Percentiles rank a stretch among this genome's conserved stretches.
Evolutionary conservation across 495 filamentous ascomycete species (phyloP).

Genomic region (Tuber melanosporum): DNA sequence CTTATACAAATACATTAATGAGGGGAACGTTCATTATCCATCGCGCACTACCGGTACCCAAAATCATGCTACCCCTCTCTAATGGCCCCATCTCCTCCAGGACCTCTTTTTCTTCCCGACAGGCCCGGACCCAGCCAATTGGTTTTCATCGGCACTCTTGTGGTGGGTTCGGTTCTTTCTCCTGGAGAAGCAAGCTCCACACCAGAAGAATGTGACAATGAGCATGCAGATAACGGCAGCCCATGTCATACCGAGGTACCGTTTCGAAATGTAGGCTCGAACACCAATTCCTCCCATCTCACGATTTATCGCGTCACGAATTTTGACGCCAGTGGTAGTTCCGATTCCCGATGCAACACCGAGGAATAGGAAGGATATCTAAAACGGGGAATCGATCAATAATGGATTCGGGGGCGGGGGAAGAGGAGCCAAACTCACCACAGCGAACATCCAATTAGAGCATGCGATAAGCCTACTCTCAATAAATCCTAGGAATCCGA

Average conservation of each 20-base stretch:
- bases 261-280: constrained; percentile 10
- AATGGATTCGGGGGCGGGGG: neutral
- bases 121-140: constrained; percentile 4
- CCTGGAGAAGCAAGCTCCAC: constrained; percentile 22
- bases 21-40: neutral
- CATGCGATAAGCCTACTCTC: constrained; percentile 17
- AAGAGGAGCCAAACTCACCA: constrained; percentile 11
- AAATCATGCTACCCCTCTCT: neutral
- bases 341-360: constrained; percentile 26
- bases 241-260: constrained; percentile 36
- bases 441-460: constrained; percentile 24
- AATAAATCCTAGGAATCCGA: constrained; percentile 21
- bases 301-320: constrained; percentile 32
- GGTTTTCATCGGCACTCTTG: constrained; percentile 4
- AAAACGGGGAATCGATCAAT: neutral
- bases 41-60: constrained; percentile 4
- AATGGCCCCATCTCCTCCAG: constrained; percentile 10
- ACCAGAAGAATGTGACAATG: constrained; percentile 33
- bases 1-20: neutral
- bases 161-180: constrained; percentile 10
- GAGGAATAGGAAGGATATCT: constrained; percentile 28
- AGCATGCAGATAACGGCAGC: constrained; percentile 27
- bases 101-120: neutral
- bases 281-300: constrained; percentile 16
- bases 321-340: constrained; percentile 28